Evolutionary conservation across 148 eudicot genomes (phyloP).

Genomic region (Linanthus parryae): DNA sequence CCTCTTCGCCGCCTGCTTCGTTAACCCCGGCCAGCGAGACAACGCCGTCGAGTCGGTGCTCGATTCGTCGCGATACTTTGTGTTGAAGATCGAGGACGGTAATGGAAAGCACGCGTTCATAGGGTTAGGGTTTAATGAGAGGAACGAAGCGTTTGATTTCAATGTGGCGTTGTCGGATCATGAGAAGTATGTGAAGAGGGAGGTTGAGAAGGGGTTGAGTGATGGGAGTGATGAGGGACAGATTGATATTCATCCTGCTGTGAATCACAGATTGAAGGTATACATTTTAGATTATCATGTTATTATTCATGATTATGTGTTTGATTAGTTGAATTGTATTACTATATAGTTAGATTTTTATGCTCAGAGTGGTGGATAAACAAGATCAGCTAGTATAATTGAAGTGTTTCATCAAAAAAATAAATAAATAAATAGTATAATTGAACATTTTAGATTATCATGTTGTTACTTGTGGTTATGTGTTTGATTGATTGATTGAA

Average conservation of each 20-base stretch:
- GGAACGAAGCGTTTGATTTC: conserved; percentile 98
- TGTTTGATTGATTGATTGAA: too few species aligned
- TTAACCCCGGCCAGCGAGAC: conserved; percentile 69
- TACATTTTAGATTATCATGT: background rate
- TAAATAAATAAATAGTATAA: too few species aligned
- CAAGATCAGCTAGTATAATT: too few species aligned
- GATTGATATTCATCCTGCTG: conserved; percentile 95
- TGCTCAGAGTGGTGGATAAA: too few species aligned
- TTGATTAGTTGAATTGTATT: background rate
- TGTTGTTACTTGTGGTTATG: too few species aligned
- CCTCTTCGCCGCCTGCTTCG: conserved; percentile 87
- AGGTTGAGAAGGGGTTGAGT: conserved; percentile 47
- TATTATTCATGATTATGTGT: background rate
- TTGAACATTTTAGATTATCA: too few species aligned
- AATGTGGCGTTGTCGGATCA: conserved; percentile 95
- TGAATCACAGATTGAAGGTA: conserved; percentile 91
- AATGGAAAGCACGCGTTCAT: conserved; percentile 89
- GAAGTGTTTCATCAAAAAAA: too few species aligned
- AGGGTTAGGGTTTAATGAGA: conserved; percentile 80
- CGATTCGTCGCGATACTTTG: conserved; percentile 88
- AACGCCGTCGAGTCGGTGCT: conserved; percentile 71
- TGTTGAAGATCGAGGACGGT: conserved; percentile 88
- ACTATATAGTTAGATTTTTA: background rate
- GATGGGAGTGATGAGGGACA: conserved; percentile 30
- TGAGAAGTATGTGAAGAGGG: conserved; percentile 84